Conservation (phyloP, 139 green algal species). For the Nannochloris sp. region DNA sequence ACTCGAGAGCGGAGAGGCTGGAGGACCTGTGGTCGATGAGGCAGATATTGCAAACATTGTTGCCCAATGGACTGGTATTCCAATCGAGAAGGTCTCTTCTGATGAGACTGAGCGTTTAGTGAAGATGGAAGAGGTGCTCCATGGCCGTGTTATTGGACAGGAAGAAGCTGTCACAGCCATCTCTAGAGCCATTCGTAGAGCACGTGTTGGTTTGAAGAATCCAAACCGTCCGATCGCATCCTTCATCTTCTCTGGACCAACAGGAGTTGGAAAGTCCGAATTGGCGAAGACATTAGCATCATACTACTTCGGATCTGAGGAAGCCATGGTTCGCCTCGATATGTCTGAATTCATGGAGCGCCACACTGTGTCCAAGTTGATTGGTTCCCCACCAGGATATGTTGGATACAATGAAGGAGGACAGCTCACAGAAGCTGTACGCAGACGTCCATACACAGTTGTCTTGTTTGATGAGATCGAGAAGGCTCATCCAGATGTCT, state of each 20-base stretch:
- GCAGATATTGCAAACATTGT: conserved; percentile 95
- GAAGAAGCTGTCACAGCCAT: conserved; percentile 92
- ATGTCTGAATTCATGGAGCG: conserved; percentile 99
- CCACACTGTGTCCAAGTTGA: conserved; percentile 98
- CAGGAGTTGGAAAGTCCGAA: conserved; percentile 95
- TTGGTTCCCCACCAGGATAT: conserved; percentile 95
- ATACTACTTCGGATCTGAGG: conserved; percentile 98
- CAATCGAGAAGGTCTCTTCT: conserved; percentile 74
- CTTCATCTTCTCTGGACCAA: conserved; percentile 92
- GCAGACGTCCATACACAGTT: conserved; percentile 93
- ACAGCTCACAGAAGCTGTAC: conserved; percentile 97
- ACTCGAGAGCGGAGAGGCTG: conserved; percentile 61
- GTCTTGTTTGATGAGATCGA: conserved; percentile 99
- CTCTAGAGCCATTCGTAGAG: conserved; percentile 84
- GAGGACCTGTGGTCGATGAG: conserved; percentile 72
- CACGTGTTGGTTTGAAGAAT: conserved; percentile 96
- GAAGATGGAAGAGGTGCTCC: conserved; percentile 97
- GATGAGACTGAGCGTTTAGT: conserved; percentile 93
- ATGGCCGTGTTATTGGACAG: conserved; percentile 91
- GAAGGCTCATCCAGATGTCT: conserved; percentile 99
- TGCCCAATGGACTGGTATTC: conserved; percentile 87
- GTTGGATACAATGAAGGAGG: conserved; percentile 98
- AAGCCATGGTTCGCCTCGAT: conserved; percentile 95
- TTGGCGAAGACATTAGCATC: conserved; percentile 95
- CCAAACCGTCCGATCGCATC: conserved; percentile 93